Conservation (phyloP, 129 eudicot genomes). For the Arctium minus region DNA sequence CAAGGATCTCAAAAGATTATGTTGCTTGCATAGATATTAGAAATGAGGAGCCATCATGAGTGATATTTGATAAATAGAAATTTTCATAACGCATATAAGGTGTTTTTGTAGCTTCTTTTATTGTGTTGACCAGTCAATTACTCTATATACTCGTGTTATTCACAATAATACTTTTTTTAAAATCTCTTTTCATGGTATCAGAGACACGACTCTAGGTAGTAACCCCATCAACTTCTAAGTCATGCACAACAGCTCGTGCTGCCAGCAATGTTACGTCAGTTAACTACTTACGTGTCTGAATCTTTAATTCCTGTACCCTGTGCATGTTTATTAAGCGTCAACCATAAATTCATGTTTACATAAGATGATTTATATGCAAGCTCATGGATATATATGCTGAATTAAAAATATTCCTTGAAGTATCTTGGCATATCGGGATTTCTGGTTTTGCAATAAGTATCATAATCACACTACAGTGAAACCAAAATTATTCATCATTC, state of each 20-base stretch:
- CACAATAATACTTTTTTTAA: too few species aligned
- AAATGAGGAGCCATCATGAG: neutral
- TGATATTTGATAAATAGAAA: neutral
- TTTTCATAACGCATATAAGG: neutral
- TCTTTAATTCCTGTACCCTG: neutral
- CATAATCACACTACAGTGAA: neutral
- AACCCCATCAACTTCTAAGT: too few species aligned
- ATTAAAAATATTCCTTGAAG: too few species aligned
- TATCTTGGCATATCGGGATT: neutral
- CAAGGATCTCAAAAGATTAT: too few species aligned
- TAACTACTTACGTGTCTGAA: neutral
- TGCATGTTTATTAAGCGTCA: neutral
- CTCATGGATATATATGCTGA: neutral
- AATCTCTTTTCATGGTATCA: too few species aligned
- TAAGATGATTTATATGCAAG: neutral
- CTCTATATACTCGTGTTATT: neutral
- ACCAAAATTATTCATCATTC: neutral
- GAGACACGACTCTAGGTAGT: too few species aligned
- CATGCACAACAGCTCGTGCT: too few species aligned
- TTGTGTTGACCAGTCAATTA: neutral
- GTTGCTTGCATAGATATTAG: too few species aligned
- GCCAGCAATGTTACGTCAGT: too few species aligned
- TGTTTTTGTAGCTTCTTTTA: neutral
- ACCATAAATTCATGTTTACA: neutral
- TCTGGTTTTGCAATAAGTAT: neutral